Evolutionary conservation across 441 rosid genomes (phyloP), one percentile per base, ranked within the genome.

Genomic region (Lepidium campestre): DNA sequence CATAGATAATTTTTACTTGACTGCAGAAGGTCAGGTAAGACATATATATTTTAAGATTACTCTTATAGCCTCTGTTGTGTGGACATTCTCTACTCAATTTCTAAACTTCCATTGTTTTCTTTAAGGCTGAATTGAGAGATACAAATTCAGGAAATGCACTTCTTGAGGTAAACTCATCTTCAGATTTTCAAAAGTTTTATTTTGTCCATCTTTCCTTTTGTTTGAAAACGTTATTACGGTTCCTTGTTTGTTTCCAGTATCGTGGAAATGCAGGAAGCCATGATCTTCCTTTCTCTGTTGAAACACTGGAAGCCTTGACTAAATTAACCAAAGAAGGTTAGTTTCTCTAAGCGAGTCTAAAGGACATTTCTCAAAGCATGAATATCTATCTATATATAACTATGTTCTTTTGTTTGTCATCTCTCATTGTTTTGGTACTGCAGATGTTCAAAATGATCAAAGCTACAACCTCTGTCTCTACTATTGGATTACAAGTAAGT

Each of bases 241-340:
- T 44, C 25, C 50, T 39, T 49, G 36, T 68, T 45, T 71, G 27
- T 49, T 71, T 70, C 22, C 78, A 93, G 99, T 77, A 79, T 32
- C 96, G 99, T 15, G 96, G 99, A 73, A 93, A 93, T 77, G 89
- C 97, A 69, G 99, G 99, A 69, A 93, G 90, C 79, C 99, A 93
- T 82, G 99, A 93, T 84, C 97, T 93, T 77, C 81, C 77, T 48
- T 77, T 93, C 52, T 83, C 99, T 15, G 73, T 85, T 5, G 88
- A 93, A 72, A 86, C 96, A 55, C 72, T 93, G 55, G 81, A 81
- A 44, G 74, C 85, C 57, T 40, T 87, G 19, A 76, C 50, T 75
- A 80, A 84, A 42, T 75, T 91, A 72, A 86, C 84, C 23, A 87
- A 80, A 73, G 86, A 89, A 75, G 96, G 99, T 91, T 47, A 25